A percentile compares a stretch with the other conserved stretches of the same genome.
These are phyloP conservation scores for Tetraselmis striata DNA, from an alignment of 139 green algal genomes.

Conservation along the genomic window DNA sequence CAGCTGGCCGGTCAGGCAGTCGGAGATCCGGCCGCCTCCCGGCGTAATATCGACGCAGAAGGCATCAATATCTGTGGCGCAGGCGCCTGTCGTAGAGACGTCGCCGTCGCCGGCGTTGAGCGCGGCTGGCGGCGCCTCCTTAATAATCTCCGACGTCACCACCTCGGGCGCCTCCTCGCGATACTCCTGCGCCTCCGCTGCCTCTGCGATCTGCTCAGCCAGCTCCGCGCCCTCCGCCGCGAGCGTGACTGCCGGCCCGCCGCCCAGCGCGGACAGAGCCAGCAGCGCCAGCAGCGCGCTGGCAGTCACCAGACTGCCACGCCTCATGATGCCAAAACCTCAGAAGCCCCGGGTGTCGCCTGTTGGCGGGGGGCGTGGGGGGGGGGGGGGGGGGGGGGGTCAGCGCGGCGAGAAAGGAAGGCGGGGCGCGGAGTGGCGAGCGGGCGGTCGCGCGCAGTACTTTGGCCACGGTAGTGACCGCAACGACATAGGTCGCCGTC, in stretches of 20 bases:
- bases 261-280: neutral
- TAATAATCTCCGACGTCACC: conserved; percentile 16
- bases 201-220: neutral
- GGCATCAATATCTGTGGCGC: neutral
- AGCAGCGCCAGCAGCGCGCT: neutral
- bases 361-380: no score
- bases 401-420: no score
- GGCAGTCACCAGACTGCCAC: no score
- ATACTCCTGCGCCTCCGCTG: neutral
- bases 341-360: no score
- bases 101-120: conserved; percentile 26
- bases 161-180: neutral
- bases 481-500: no score
- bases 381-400: no score
- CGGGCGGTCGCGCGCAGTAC: no score
- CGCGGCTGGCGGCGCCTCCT: conserved; percentile 15
- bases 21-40: neutral
- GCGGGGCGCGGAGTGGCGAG: no score
- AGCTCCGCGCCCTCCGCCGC: neutral
- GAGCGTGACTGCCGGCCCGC: no score
- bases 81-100: conserved; percentile 24
- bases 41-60: neutral
- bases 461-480: no score
- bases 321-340: no score
- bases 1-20: conserved; percentile 1